A percentile compares a stretch with the other conserved stretches of the same genome.
Conservation (phyloP, 169 alveolate species). For the Toxoplasma gondii region DNA sequence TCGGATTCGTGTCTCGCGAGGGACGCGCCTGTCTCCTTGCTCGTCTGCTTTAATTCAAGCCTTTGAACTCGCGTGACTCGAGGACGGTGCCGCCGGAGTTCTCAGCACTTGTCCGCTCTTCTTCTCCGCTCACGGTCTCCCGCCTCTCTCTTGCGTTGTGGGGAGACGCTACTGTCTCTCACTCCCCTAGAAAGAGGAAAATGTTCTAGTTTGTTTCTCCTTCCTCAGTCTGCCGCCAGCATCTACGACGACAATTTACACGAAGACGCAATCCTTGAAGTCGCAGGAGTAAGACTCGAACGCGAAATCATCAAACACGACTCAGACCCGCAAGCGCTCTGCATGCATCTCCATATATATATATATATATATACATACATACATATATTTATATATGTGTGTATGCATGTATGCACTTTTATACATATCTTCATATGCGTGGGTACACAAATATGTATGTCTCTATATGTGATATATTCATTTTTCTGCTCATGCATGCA, state of each 20-base stretch:
- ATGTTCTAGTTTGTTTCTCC: background rate
- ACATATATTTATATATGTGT: background rate
- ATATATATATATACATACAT: background rate
- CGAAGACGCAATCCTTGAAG: constrained; percentile 62
- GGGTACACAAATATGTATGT: no score
- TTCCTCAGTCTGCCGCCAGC: constrained; percentile 63
- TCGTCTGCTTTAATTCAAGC: no score
- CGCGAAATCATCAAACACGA: background rate
- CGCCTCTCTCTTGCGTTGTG: background rate
- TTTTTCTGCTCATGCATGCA: no score
- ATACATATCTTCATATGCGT: background rate
- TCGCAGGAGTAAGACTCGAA: constrained; percentile 45
- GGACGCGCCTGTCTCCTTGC: no score
- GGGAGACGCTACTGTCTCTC: background rate
- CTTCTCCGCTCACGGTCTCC: no score
- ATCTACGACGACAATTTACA: constrained; percentile 36
- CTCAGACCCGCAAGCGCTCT: no score
- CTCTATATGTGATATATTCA: no score
- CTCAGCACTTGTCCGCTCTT: no score
- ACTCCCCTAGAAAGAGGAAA: background rate
- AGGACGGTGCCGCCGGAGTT: no score
- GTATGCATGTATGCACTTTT: no score
- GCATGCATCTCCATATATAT: background rate
- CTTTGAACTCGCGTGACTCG: no score
- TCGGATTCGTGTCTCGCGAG: no score